Conservation (phyloP, 371 early-diverging fungal species). For the Coemansia sp. region DNA sequence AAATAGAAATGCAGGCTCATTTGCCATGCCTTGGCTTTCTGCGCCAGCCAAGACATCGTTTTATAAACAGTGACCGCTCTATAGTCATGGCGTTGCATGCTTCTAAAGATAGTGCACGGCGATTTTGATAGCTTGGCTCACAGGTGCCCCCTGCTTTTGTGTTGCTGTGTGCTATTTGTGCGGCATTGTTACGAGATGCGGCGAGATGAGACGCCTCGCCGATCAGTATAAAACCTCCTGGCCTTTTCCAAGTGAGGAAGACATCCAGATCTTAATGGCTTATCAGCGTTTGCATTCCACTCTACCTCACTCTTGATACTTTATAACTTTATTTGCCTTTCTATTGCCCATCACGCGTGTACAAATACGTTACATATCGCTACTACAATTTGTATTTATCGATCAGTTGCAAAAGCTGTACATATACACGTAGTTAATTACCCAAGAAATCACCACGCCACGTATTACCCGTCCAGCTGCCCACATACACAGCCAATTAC, state of each 20-base stretch:
- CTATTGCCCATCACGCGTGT: neutral
- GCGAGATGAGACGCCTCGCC: neutral
- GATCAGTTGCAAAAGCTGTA: neutral
- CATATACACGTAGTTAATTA: neutral
- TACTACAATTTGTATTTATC: neutral
- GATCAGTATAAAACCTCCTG: constrained; percentile 8
- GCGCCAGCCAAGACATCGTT: constrained; percentile 4
- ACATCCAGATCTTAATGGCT: neutral
- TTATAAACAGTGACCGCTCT: neutral
- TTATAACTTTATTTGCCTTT: neutral
- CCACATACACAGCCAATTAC: neutral
- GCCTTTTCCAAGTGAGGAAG: neutral
- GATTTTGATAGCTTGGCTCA: neutral
- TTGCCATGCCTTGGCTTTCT: constrained; percentile 16
- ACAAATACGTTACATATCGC: neutral
- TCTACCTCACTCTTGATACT: neutral
- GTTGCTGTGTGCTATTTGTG: neutral
- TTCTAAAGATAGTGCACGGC: constrained; percentile 19
- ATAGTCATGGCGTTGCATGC: constrained; percentile 2
- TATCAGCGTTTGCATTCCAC: constrained; percentile 1
- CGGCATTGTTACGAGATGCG: neutral
- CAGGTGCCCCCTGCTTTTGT: neutral
- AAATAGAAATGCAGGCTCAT: constrained; percentile 11
- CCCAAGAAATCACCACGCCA: neutral
- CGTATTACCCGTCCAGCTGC: neutral